Evolutionary conservation across 192 early-diverging fungal genomes (phyloP).

Genomic region (Backusella morwellensis): DNA sequence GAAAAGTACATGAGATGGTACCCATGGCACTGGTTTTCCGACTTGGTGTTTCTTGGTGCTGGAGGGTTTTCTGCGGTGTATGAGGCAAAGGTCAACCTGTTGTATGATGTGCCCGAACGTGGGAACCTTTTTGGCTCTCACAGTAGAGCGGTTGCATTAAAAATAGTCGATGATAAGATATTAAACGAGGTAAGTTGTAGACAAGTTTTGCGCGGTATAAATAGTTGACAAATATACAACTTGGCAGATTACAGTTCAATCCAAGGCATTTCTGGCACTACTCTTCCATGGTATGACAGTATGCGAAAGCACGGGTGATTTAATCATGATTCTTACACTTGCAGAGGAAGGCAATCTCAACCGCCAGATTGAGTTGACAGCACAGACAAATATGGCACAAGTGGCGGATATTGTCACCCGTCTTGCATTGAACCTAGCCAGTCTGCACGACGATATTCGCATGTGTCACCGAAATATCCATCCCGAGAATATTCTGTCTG

Average conservation of each 20-base stretch:
- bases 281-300: conserved; percentile 31
- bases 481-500: conserved; percentile 27
- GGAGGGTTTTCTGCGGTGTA: conserved; percentile 32
- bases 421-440: conserved; percentile 29
- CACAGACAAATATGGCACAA: conserved; percentile 7
- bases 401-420: conserved; percentile 23
- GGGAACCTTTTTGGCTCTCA: conserved; percentile 2
- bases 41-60: conserved; percentile 27
- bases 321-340: conserved; percentile 31
- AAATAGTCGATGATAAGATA: conserved; percentile 33
- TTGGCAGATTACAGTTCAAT: conserved; percentile 31
- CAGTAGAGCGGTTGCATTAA: conserved; percentile 19
- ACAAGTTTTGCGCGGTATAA: too few species aligned
- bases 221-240: too few species aligned
- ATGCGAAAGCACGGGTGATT: conserved; percentile 30
- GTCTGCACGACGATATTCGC: conserved; percentile 29
- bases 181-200: conserved; percentile 23
- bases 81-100: conserved; percentile 18
- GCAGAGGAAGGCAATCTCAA: conserved; percentile 30
- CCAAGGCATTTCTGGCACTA: conserved; percentile 28
- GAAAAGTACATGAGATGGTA: conserved; percentile 33
- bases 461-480: conserved; percentile 37
- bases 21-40: conserved; percentile 25
- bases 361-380: conserved; percentile 15
- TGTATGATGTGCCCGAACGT: conserved; percentile 14